phyloP scores from a whole-genome alignment of 352 stramenopile species.

The Globisporangium takayamanum region DNA sequence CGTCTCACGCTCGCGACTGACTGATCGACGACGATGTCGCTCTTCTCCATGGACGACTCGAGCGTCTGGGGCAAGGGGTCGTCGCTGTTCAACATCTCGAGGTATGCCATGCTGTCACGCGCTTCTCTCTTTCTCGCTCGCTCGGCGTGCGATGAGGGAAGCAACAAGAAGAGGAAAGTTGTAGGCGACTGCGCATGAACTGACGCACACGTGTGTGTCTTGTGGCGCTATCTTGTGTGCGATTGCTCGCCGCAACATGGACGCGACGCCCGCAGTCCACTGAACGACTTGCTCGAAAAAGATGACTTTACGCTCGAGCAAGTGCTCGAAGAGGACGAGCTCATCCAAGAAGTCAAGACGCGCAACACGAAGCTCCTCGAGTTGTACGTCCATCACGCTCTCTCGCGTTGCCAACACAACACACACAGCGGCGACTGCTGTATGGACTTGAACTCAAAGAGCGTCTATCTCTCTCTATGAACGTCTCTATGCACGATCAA shows the following conservation, averaged over 20 bases:
- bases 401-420: no score
- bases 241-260: background rate
- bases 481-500: background rate
- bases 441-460: background rate
- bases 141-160: background rate
- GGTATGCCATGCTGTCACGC: constrained; percentile 1
- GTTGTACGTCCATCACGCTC: constrained; percentile 59
- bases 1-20: background rate
- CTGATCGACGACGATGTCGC: constrained; percentile 39
- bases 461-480: background rate
- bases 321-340: constrained; percentile 94
- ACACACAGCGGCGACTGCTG: background rate
- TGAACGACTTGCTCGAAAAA: constrained; percentile 94
- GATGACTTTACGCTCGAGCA: constrained; percentile 91
- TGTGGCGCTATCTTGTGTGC: background rate
- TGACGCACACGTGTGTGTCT: background rate
- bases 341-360: constrained; percentile 96
- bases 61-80: constrained; percentile 81
- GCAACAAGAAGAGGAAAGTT: background rate
- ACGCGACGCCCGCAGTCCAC: constrained; percentile 40
- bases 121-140: background rate
- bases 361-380: constrained; percentile 93
- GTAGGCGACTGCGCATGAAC: background rate
- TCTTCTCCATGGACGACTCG: constrained; percentile 82
- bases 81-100: constrained; percentile 88